These are phyloP conservation scores for Phytophthora citricola DNA, from an alignment of 352 stramenopile species.

Conservation along the genomic window DNA sequence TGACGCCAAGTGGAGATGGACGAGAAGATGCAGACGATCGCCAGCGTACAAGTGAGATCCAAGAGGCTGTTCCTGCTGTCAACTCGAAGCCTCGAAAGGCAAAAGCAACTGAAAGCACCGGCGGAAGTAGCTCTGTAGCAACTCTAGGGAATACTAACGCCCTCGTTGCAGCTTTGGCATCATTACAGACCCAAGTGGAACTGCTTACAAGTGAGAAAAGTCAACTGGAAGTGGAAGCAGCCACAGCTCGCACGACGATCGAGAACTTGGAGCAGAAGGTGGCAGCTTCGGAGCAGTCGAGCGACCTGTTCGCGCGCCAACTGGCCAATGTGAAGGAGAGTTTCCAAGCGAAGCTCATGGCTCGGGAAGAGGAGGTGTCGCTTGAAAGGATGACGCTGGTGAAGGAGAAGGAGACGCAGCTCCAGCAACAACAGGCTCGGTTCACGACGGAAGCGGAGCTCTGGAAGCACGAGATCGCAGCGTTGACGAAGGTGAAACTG, in stretches of 20 bases:
- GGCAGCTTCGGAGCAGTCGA: constrained; percentile 43
- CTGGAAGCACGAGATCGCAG: constrained; percentile 54
- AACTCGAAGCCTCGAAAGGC: constrained; percentile 10
- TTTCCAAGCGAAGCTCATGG: constrained; percentile 50
- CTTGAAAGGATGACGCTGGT: constrained; percentile 37
- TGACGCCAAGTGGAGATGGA: background rate
- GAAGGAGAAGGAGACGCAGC: constrained; percentile 42
- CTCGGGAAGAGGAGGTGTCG: constrained; percentile 41
- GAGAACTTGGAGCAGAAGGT: constrained; percentile 49
- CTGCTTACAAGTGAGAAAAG: constrained; percentile 33
- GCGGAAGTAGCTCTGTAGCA: constrained; percentile 8
- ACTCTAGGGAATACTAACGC: constrained; percentile 20
- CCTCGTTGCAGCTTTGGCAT: constrained; percentile 28
- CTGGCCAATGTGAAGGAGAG: constrained; percentile 53
- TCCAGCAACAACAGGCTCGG: constrained; percentile 42
- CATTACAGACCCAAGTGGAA: constrained; percentile 29
- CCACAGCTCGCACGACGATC: constrained; percentile 21
- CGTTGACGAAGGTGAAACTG: constrained; percentile 50
- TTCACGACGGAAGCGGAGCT: constrained; percentile 45
- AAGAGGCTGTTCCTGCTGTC: background rate
- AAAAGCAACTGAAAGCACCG: constrained; percentile 15
- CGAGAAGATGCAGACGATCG: background rate
- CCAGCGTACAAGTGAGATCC: background rate
- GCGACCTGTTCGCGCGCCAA: constrained; percentile 46
- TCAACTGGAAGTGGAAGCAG: constrained; percentile 29